Conservation (phyloP, 768 basidiomycete species). For the Lentinula edodes region DNA sequence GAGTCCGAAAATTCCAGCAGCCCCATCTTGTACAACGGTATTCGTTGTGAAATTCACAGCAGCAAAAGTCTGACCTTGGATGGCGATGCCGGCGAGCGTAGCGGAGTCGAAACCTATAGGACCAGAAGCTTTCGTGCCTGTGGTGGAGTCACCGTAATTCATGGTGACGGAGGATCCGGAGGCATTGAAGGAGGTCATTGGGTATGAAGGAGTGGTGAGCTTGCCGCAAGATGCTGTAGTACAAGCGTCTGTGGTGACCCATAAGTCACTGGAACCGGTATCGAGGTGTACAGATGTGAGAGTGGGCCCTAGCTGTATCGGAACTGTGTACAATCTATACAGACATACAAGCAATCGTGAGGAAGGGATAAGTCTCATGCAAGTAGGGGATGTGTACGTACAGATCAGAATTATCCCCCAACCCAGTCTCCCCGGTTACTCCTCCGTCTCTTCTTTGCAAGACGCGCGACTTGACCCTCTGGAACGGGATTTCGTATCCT, state of each 20-base stretch:
- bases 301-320: conserved; percentile 25
- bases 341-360: neutral
- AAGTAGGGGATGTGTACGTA: conserved; percentile 19
- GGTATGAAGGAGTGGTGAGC: conserved; percentile 33
- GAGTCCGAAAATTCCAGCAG: conserved; percentile 62
- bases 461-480: neutral
- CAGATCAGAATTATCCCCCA: conserved; percentile 33
- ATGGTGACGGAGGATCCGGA: conserved; percentile 32
- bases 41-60: conserved; percentile 57
- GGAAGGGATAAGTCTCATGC: neutral
- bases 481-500: neutral
- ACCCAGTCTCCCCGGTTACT: conserved; percentile 26
- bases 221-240: conserved; percentile 30
- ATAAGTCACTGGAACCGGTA: conserved; percentile 68
- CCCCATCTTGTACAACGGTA: conserved; percentile 43
- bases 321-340: conserved; percentile 29
- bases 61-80: conserved; percentile 48
- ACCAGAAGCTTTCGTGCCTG: conserved; percentile 57
- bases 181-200: conserved; percentile 29
- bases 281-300: conserved; percentile 41
- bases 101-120: conserved; percentile 48
- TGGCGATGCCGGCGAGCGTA: conserved; percentile 46
- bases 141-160: conserved; percentile 63
- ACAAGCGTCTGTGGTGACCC: conserved; percentile 56
- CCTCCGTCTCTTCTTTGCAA: conserved; percentile 12